Percentiles rank a stretch among this genome's conserved stretches.
Evolutionary conservation across 1,284 basidiomycete species (phyloP).

Genomic region (Chondrostereum purpureum): DNA sequence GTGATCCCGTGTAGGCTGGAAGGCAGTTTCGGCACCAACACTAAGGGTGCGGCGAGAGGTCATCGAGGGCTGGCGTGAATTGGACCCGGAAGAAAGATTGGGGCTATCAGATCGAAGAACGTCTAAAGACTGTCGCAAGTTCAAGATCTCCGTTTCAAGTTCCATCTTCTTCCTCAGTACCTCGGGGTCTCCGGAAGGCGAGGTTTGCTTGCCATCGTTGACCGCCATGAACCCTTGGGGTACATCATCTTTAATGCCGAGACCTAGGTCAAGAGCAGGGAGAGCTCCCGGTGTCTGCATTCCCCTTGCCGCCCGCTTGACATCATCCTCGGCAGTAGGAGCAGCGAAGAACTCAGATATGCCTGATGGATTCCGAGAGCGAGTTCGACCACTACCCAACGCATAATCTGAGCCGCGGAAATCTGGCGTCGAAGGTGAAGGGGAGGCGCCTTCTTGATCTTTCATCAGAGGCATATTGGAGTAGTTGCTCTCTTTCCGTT

Average conservation of each 20-base stretch:
- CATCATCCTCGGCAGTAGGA: conserved; percentile 50
- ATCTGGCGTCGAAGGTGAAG: conserved; percentile 37
- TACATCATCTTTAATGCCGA: conserved; percentile 65
- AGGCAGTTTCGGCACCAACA: conserved; percentile 46
- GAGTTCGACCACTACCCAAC: conserved; percentile 40
- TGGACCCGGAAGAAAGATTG: conserved; percentile 44
- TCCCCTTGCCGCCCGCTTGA: conserved; percentile 41
- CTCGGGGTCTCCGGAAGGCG: conserved; percentile 42
- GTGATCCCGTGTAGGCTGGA: conserved; percentile 45
- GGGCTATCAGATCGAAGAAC: conserved; percentile 63
- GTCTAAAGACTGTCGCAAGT: conserved; percentile 72
- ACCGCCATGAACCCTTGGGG: conserved; percentile 58
- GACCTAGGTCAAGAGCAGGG: conserved; percentile 68
- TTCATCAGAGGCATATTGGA: conserved; percentile 54
- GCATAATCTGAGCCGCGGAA: conserved; percentile 43
- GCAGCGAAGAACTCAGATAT: conserved; percentile 68
- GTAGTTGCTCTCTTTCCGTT: conserved; percentile 51
- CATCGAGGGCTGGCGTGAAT: conserved; percentile 62
- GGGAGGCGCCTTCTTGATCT: conserved; percentile 48
- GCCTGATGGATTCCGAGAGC: conserved; percentile 53
- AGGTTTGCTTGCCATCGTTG: conserved; percentile 32
- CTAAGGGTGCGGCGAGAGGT: conserved; percentile 62
- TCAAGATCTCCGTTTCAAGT: conserved; percentile 69
- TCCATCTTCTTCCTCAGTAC: conserved; percentile 62
- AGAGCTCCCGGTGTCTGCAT: conserved; percentile 51